phyloP scores from a whole-genome alignment of 2,329 filamentous ascomycete species.

The Aspergillus tamarii region DNA sequence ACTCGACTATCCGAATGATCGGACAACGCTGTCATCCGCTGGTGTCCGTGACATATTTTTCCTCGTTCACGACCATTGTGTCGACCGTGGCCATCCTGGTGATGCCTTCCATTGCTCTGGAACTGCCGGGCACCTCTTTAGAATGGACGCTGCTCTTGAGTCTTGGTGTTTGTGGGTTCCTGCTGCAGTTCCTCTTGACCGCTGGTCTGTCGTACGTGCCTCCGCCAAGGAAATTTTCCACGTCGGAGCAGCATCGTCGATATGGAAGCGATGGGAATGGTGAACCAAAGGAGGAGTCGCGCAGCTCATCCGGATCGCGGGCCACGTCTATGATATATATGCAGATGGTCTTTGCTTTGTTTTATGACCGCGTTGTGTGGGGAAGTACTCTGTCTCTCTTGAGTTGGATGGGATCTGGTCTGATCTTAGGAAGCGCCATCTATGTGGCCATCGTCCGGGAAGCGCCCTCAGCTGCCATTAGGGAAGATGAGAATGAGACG shows the following conservation, averaged over 20 bases:
- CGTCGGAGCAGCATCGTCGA: constrained; percentile 11
- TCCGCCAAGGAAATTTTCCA: constrained; percentile 37
- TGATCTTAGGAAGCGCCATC: constrained; percentile 68
- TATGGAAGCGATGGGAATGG: constrained; percentile 6
- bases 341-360: constrained; percentile 70
- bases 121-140: constrained; percentile 55
- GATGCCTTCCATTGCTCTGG: constrained; percentile 60
- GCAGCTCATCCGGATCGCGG: constrained; percentile 41
- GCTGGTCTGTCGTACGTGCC: constrained; percentile 74
- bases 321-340: constrained; percentile 71
- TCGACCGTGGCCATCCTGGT: constrained; percentile 62
- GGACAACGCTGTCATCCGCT: constrained; percentile 78
- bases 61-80: constrained; percentile 69
- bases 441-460: constrained; percentile 64
- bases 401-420: constrained; percentile 62
- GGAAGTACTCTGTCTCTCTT: constrained; percentile 60
- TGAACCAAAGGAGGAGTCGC: not conserved
- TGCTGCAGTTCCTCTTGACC: constrained; percentile 85
- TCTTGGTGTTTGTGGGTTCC: constrained; percentile 74
- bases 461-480: constrained; percentile 6
- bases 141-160: constrained; percentile 71
- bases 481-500: constrained; percentile 1
- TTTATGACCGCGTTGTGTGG: constrained; percentile 67
- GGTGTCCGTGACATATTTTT: constrained; percentile 86
- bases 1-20: constrained; percentile 77